These are phyloP conservation scores for Detonula confervacea DNA, from an alignment of 352 stramenopile species.

Conservation along the genomic window DNA sequence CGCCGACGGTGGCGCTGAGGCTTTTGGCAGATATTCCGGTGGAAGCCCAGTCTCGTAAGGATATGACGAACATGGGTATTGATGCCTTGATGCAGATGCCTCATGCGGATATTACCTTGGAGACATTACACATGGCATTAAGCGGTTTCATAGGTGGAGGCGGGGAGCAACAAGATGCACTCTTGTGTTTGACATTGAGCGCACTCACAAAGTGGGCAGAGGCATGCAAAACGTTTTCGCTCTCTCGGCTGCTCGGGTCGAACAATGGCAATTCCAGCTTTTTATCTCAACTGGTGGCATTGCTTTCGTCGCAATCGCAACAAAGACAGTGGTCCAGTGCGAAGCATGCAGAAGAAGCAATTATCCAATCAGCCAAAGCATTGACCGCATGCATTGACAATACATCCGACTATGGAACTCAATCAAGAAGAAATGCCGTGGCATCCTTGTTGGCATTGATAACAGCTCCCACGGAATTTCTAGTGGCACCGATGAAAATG, in stretches of 20 bases:
- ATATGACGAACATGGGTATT: conserved; percentile 31
- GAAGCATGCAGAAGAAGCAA: conserved; percentile 18
- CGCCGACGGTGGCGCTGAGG: conserved; percentile 27
- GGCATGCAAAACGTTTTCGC: conserved; percentile 1
- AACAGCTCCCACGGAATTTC: conserved; percentile 37
- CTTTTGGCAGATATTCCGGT: conserved; percentile 45
- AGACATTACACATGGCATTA: conserved; percentile 24
- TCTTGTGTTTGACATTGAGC: conserved; percentile 26
- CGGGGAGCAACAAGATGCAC: conserved; percentile 14
- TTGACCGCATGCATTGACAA: conserved; percentile 46
- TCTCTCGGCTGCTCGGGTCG: conserved; percentile 9
- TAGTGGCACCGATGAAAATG: conserved; percentile 43
- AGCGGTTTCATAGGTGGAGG: conserved; percentile 7
- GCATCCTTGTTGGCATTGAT: conserved; percentile 47
- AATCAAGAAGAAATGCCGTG: conserved; percentile 38
- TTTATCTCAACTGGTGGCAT: conserved; percentile 24
- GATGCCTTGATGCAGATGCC: conserved; percentile 20
- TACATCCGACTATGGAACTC: conserved; percentile 45
- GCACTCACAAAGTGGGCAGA: conserved; percentile 26
- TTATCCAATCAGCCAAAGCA: conserved; percentile 42
- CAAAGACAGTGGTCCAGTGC: conserved; percentile 23
- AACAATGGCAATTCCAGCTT: background rate
- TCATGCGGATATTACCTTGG: conserved; percentile 25
- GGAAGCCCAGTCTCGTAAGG: conserved; percentile 49
- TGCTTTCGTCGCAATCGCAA: conserved; percentile 34